phyloP scores from a whole-genome alignment of 805 yeast species.

The Wickerhamomyces silvicola region DNA sequence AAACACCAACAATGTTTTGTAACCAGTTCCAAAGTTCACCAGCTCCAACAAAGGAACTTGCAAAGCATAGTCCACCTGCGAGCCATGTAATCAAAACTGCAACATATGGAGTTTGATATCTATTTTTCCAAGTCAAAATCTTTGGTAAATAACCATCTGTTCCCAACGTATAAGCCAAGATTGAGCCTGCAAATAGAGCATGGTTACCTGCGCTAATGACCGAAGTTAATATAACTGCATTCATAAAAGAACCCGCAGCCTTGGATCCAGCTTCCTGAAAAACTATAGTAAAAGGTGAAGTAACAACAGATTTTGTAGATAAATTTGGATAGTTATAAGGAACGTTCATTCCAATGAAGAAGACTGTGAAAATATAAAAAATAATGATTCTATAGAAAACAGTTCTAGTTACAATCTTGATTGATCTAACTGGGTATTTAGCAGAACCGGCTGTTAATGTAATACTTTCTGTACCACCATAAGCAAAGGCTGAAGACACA shows the following conservation, averaged over 20 bases:
- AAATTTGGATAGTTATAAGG: conserved; percentile 42
- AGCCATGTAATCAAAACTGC: conserved; percentile 46
- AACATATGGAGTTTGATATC: conserved; percentile 42
- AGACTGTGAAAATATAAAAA: conserved; percentile 41
- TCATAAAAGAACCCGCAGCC: conserved; percentile 53
- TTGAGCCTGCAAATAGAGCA: conserved; percentile 47
- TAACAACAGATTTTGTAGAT: conserved; percentile 51
- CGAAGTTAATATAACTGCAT: conserved; percentile 53
- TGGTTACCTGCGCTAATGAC: conserved; percentile 44
- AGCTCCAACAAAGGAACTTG: conserved; percentile 48
- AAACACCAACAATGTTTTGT: conserved; percentile 46
- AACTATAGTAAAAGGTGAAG: conserved; percentile 62
- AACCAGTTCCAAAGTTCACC: conserved; percentile 50
- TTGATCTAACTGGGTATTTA: conserved; percentile 44
- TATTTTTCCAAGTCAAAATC: conserved; percentile 34
- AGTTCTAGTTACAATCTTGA: conserved; percentile 47
- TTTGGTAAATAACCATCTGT: conserved; percentile 46
- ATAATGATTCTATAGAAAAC: conserved; percentile 50
- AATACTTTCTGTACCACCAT: conserved; percentile 53
- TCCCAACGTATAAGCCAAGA: conserved; percentile 47
- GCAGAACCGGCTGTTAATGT: conserved; percentile 55
- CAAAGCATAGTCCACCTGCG: conserved; percentile 53
- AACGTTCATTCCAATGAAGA: conserved; percentile 45
- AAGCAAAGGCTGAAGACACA: conserved; percentile 51
- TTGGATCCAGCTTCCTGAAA: conserved; percentile 57